Evolutionary conservation across 1,139 yeast species (phyloP), one percentile per base, ranked within the genome.

Genomic region (Candida freyschussii): DNA sequence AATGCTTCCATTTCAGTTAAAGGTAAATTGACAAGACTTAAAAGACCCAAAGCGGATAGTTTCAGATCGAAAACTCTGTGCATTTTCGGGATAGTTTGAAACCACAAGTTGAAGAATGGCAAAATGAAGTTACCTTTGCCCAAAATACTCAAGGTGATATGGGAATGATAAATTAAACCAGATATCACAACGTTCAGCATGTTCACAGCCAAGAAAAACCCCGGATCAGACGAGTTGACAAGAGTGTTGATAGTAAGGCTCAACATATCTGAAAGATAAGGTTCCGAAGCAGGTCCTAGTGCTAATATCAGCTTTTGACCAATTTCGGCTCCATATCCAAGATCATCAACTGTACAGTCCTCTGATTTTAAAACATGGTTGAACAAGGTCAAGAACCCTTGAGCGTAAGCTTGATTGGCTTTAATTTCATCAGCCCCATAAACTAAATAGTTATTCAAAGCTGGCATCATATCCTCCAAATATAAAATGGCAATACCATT

Each of bases 11-110:
- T 36, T 16, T 58, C 55, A 9, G 54, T 32, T 12, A 39, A 24
- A 28, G 62, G 33, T 9, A 59, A 24, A 12, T 59, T 53, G 17
- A 71, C 45, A n/a, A 80, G 46, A 20, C 74, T 67, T 32, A 89
- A 57, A 24, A 83, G 56, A 1, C 94, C 93, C 44, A 89, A 59
- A 4, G 75, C 64, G 2, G 85, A 74, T 26, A 91, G 60, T 56
- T 87, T 87, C 56, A 86, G 68, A 58, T 89, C 97, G 49, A 72
- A 84, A 3, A 86, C 95, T 40, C 95, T 66, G n/a, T 69, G 66
- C 45, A 82, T 68, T 26, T 64, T 62, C 4, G 79, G 72, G 33
- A 77, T 63, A 23, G 56, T 65, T 6, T 68, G 62, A 47, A 85
- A 72, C 96, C 96, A 91, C 26, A 67, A 55, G 26, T 67, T 66